Percentiles rank a stretch among this genome's conserved stretches.
Evolutionary conservation across 371 early-diverging fungal genomes (phyloP).

Genomic region (Mycotypha africana): DNA sequence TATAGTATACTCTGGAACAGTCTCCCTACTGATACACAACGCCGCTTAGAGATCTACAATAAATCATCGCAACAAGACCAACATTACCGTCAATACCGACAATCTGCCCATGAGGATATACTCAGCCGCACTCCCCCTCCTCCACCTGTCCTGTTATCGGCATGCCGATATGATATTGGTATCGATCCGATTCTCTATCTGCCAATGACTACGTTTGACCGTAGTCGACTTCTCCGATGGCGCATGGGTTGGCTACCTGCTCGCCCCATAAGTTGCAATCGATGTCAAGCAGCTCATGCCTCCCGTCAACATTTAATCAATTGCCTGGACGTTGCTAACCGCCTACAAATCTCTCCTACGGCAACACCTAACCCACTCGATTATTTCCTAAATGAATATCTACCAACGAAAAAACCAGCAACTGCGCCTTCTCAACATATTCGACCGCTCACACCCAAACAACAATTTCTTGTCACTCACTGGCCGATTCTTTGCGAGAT

Average conservation of each 20-base stretch:
- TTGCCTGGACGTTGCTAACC: background rate
- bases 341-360: background rate
- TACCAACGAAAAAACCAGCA: no score
- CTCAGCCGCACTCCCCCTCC: background rate
- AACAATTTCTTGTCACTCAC: no score
- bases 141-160: background rate
- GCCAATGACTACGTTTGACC: background rate
- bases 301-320: background rate
- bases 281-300: background rate
- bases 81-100: no score
- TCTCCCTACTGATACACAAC: no score
- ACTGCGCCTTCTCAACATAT: no score
- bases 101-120: background rate
- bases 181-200: background rate
- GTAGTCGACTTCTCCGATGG: constrained; percentile 1
- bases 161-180: background rate
- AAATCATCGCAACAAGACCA: no score
- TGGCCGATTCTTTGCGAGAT: no score
- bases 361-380: background rate
- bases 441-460: no score
- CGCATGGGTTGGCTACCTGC: no score
- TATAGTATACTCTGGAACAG: no score
- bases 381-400: constrained; percentile 1
- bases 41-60: background rate
- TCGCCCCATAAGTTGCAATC: no score